Conservation (phyloP, 208 protist genomes). For the Crithidia mellificae region DNA sequence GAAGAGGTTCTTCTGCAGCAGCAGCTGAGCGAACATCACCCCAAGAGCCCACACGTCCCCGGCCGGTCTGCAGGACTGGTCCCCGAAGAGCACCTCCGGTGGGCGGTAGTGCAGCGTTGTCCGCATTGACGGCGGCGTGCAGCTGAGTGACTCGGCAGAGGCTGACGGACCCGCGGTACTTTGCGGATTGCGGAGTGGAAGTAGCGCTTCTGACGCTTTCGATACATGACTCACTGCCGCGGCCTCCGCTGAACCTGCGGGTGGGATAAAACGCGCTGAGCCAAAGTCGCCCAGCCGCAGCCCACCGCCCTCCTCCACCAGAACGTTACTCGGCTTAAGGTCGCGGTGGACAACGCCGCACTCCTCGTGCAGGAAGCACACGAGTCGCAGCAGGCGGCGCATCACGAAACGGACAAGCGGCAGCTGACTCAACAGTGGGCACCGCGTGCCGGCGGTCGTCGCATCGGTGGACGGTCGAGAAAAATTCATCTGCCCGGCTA, state of each 20-base stretch:
- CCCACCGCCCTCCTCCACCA: conserved; percentile 62
- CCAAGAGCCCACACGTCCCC: conserved; percentile 88
- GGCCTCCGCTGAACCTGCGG: not conserved
- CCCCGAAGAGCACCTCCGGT: conserved; percentile 79
- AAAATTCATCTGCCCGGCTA: too few relatives aligned
- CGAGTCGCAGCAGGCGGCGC: conserved; percentile 64
- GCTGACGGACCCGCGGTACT: not conserved
- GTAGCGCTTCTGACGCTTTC: not conserved
- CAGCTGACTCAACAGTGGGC: conserved; percentile 38
- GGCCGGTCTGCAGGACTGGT: conserved; percentile 49
- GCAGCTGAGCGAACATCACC: conserved; percentile 85
- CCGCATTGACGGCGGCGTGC: conserved; percentile 72
- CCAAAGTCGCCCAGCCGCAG: conserved; percentile 90
- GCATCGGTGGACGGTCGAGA: not conserved
- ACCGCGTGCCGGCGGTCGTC: conserved; percentile 1
- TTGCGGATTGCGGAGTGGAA: not conserved
- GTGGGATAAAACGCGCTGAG: conserved; percentile 62
- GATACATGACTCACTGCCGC: not conserved
- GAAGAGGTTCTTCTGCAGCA: conserved; percentile 81
- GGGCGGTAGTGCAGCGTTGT: conserved; percentile 89
- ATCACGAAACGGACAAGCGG: conserved; percentile 74
- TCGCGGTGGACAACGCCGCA: conserved; percentile 86
- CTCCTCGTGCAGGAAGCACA: conserved; percentile 70
- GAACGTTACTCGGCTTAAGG: conserved; percentile 89
- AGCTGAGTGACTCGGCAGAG: conserved; percentile 12